Conservation (phyloP, 306 rosid genomes). For the Hippophae tibetana region DNA sequence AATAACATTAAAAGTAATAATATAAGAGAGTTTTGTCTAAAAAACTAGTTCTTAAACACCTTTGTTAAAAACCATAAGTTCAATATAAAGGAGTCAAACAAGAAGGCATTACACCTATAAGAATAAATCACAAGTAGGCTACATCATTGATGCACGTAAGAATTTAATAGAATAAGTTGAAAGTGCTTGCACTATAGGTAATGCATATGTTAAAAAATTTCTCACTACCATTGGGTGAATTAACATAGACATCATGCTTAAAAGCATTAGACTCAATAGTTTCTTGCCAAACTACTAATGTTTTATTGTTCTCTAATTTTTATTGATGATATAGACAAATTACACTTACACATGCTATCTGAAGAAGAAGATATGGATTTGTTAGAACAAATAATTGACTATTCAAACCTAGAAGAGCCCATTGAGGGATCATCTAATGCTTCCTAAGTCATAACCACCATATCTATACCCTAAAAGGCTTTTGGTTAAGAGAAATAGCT, state of each 20-base stretch:
- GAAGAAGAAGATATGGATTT: constrained; percentile 70
- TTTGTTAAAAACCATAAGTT: background rate
- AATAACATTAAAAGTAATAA: too few species aligned
- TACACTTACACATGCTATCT: constrained; percentile 62
- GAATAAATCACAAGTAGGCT: constrained; percentile 86
- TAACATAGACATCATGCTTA: constrained; percentile 67
- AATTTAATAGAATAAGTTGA: constrained; percentile 43
- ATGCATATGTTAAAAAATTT: constrained; percentile 75
- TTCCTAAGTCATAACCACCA: constrained; percentile 21
- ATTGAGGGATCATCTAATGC: constrained; percentile 21
- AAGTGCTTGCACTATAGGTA: constrained; percentile 71
- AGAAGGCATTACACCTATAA: constrained; percentile 46
- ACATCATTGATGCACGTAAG: constrained; percentile 63
- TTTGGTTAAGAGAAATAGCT: too few species aligned
- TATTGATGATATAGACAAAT: constrained; percentile 80
- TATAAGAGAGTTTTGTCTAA: too few species aligned
- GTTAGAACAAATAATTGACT: constrained; percentile 68
- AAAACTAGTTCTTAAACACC: too few species aligned
- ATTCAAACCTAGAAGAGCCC: constrained; percentile 54
- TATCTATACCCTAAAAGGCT: constrained; percentile 2
- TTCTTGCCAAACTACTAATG: constrained; percentile 62
- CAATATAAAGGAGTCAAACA: background rate
- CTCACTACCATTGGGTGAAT: constrained; percentile 92
- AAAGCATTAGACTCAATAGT: constrained; percentile 74
- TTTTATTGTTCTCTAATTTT: constrained; percentile 10